Evolutionary conservation across 2,329 filamentous ascomycete genomes (phyloP), one percentile per base, ranked within the genome.

Genomic region (Scedosporium apiospermum): DNA sequence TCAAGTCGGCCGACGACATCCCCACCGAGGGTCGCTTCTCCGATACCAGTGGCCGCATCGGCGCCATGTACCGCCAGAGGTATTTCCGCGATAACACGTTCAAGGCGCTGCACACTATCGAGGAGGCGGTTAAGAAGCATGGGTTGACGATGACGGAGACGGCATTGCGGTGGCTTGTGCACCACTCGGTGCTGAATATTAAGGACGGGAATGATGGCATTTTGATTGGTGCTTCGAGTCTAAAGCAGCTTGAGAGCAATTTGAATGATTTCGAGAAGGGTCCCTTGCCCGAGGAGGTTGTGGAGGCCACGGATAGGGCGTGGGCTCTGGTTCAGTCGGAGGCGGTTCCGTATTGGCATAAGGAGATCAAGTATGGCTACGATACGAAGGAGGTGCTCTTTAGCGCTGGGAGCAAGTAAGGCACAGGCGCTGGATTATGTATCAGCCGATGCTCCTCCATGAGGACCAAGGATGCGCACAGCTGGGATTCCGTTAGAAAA

Each of bases 241-340:
- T 81, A 58, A 76, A 77, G 60, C 84, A 88, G 73, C 75, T 88
- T 41, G 77, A 81, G 68, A 75, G 78, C 66, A 87, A 87, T 71
- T 74, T 88, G 61, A 74, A 80, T 63, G 76, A 80, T 65, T 71
- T 88, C 34, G 83, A 87, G 71, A 85, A 85, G 82, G 88, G 90
- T 0, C 89, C 90, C 1, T 75, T 96, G 65, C 90, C 90, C 0
- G 84, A 89, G 12, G 89, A 91, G 27, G 87, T 96, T 16, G 81
- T 96, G 9, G 75, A 87, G 71, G 86, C 83, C 12, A 76, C 96
- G 63, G 90, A 96, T 67, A 78, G 90, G 73, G 91, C 89, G 3
- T 96, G 92, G 91, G 66, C 80, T 68, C 77, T 88, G n/a, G 78
- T 82, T 12, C 93, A 91, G 77, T 71, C 74, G 2, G 80, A 83